These are phyloP conservation scores for Pholiota adiposa DNA, from an alignment of 1,284 basidiomycete genomes.

Conservation along the genomic window DNA sequence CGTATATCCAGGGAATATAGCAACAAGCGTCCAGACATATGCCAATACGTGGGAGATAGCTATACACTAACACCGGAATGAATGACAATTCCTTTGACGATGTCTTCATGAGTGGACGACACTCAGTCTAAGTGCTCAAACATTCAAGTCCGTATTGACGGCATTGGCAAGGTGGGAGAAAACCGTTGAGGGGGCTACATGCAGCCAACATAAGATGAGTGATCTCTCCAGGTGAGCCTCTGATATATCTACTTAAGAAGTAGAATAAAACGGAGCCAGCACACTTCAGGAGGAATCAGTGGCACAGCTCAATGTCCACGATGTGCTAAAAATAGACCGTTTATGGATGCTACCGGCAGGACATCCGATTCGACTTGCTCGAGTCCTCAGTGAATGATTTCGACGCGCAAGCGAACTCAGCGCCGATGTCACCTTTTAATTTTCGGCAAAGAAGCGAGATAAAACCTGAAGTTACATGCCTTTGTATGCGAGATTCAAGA, in stretches of 20 bases:
- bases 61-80: background rate
- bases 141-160: background rate
- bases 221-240: no score
- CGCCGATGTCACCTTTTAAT: no score
- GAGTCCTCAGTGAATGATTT: background rate
- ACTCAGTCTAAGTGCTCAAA: background rate
- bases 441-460: no score
- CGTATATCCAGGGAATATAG: background rate
- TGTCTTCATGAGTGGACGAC: background rate
- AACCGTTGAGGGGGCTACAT: no score
- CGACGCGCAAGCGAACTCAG: background rate
- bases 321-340: background rate
- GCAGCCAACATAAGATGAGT: no score
- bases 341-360: background rate
- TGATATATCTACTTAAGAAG: no score
- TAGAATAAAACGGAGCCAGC: no score
- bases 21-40: background rate
- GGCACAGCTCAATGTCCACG: background rate
- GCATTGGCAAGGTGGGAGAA: background rate
- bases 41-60: no score
- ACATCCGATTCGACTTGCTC: background rate
- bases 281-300: no score
- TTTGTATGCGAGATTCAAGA: no score
- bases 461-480: no score
- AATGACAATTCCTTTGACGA: background rate